Evolutionary conservation across 768 basidiomycete genomes (phyloP), one percentile per base, ranked within the genome.

Genomic region (Rhizopogon vesiculosus): DNA sequence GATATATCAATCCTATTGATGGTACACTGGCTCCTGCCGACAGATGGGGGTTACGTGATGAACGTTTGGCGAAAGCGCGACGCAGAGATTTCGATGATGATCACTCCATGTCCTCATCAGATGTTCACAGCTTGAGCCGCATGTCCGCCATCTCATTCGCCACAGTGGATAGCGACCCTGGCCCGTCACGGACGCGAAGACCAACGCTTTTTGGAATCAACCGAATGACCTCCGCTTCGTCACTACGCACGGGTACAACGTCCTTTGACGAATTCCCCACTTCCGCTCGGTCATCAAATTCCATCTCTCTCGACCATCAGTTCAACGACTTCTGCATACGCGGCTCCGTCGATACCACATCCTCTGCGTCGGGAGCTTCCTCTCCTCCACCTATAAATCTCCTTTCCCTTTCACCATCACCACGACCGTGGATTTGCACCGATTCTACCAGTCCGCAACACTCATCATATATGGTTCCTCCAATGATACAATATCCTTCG

Each of bases 81-180:
- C 81, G 89, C 66, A 76, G 89, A 66, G 90, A 93, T 63, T 87
- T 81, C 61, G 93, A 95, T 71, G 93, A 93, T 65, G 92, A 93
- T 64, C 91, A 89, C 65, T 94, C 93, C 31, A 89, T 92, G 82
- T 92, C 91, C 53, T 91, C 89, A 29, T 91, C 89, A 45, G 93
- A 93, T 61, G 76, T 93, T 31, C 87, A 87, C 61, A 89, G 85
- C 66, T 74, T 84, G 52, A 80, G 85, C 42, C 83, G 83, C 54
- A 80, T 87, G 76, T 92, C 90, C 6, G 81, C 83, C 35, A 83
- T 89, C 62, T 93, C 91, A 18, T 89, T 89, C 64, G 82, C 86
- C 25, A 89, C 91, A 5, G 88, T 90, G 51, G 90, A 92, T 66
- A 91, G 89, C 61, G 91, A 93, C 66, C 91, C 91, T 48, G 91